phyloP scores from a whole-genome alignment of 768 basidiomycete genomes.

The Heimioporus sp. region DNA sequence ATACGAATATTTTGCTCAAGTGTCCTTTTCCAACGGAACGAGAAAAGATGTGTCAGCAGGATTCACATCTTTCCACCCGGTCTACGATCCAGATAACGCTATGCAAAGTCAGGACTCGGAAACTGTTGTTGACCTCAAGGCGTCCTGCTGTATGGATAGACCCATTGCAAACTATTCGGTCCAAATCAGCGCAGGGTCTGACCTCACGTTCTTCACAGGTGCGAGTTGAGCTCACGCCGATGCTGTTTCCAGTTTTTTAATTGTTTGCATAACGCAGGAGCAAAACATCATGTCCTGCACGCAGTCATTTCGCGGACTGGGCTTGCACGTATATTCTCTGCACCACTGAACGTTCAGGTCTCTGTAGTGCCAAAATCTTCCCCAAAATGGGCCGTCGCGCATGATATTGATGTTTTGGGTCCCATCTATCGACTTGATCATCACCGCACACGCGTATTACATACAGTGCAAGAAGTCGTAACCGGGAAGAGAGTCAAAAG shows the following conservation, averaged over 20 bases:
- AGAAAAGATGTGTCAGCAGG: constrained; percentile 14
- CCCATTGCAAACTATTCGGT: background rate
- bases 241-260: too few relatives aligned
- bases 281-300: background rate
- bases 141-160: background rate
- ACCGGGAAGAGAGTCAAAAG: background rate
- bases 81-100: background rate
- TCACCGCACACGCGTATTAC: background rate
- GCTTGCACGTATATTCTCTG: constrained; percentile 5
- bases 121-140: background rate
- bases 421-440: too few relatives aligned
- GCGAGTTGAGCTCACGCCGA: background rate
- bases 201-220: background rate
- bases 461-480: too few relatives aligned
- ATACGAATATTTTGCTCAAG: constrained; percentile 18
- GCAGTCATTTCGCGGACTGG: constrained; percentile 14
- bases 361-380: background rate
- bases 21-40: constrained; percentile 14
- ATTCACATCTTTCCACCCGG: constrained; percentile 16
- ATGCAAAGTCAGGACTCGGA: background rate
- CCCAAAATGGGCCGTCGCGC: constrained; percentile 8
- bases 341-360: background rate
- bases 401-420: background rate
- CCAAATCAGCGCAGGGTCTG: background rate
- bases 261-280: background rate